Conservation (phyloP, 768 basidiomycete genomes). For the Clavaria fumosa region DNA sequence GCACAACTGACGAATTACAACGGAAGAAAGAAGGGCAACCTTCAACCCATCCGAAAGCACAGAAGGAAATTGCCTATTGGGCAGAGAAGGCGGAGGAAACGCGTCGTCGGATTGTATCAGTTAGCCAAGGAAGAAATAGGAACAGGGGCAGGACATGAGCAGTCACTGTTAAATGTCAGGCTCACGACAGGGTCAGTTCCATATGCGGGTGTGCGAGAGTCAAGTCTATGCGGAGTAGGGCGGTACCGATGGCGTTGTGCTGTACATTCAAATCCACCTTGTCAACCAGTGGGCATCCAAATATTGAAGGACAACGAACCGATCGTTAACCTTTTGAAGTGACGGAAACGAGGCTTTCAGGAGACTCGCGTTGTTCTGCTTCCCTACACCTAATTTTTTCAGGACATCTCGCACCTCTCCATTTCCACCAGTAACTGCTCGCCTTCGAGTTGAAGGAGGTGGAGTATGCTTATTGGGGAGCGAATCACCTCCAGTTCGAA, state of each 20-base stretch:
- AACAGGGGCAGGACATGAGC: conserved; percentile 4
- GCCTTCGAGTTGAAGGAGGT: too few relatives aligned
- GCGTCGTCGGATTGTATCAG: conserved; percentile 37
- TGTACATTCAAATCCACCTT: neutral
- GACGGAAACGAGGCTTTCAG: conserved; percentile 61
- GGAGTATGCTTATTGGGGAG: conserved; percentile 33
- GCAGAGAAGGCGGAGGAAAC: conserved; percentile 74
- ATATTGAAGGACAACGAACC: conserved; percentile 15
- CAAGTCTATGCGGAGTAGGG: conserved; percentile 3
- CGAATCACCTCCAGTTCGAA: too few relatives aligned
- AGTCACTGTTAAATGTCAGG: neutral
- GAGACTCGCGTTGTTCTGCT: conserved; percentile 37
- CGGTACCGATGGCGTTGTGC: neutral
- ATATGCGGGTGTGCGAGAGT: neutral
- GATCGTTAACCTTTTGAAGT: conserved; percentile 30
- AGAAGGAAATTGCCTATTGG: conserved; percentile 80
- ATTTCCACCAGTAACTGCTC: too few relatives aligned
- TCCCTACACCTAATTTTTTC: conserved; percentile 72
- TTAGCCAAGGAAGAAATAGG: conserved; percentile 19
- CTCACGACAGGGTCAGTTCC: neutral
- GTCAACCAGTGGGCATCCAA: neutral
- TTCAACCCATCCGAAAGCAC: conserved; percentile 70
- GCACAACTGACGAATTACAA: conserved; percentile 3
- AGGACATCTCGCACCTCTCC: conserved; percentile 71
- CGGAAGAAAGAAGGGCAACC: conserved; percentile 48